Conservation (phyloP, 2,329 filamentous ascomycete genomes). For the Aureobasidium sp. region DNA sequence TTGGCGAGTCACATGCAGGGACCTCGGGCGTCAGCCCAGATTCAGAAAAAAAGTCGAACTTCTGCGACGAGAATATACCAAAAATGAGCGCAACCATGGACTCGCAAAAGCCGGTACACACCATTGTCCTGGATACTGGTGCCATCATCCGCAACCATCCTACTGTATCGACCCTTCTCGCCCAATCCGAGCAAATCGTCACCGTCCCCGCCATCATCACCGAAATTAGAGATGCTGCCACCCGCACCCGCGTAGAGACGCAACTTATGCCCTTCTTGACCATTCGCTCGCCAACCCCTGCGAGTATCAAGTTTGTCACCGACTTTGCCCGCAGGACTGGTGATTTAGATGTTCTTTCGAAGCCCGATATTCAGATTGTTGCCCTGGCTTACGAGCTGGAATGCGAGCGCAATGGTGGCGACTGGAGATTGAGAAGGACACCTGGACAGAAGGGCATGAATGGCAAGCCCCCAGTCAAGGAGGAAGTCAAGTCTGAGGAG, state of each 20-base stretch:
- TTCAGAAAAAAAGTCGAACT: background rate
- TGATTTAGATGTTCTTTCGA: conserved; percentile 79
- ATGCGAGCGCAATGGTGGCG: conserved; percentile 78
- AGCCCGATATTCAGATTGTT: conserved; percentile 79
- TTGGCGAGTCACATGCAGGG: background rate
- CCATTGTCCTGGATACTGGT: conserved; percentile 81
- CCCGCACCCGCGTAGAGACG: conserved; percentile 72
- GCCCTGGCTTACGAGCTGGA: conserved; percentile 93
- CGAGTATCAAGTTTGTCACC: conserved; percentile 69
- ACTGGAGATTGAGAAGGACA: conserved; percentile 71
- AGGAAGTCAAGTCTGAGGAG: conserved; percentile 8
- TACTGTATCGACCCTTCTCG: conserved; percentile 69
- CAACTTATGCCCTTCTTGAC: conserved; percentile 79
- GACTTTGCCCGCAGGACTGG: conserved; percentile 86
- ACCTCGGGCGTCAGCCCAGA: background rate
- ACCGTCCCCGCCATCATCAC: conserved; percentile 79
- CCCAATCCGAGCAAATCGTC: conserved; percentile 66
- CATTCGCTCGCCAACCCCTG: conserved; percentile 62
- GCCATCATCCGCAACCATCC: conserved; percentile 92
- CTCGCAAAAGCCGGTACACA: conserved; percentile 61
- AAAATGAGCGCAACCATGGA: conserved; percentile 19
- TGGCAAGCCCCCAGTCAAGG: conserved; percentile 51
- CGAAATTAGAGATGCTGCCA: conserved; percentile 80
- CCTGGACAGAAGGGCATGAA: conserved; percentile 75
- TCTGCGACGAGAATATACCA: background rate